A percentile compares a stretch with the other conserved stretches of the same genome.
Conservation (phyloP, 768 basidiomycete species). For the Lepiota venenata region DNA sequence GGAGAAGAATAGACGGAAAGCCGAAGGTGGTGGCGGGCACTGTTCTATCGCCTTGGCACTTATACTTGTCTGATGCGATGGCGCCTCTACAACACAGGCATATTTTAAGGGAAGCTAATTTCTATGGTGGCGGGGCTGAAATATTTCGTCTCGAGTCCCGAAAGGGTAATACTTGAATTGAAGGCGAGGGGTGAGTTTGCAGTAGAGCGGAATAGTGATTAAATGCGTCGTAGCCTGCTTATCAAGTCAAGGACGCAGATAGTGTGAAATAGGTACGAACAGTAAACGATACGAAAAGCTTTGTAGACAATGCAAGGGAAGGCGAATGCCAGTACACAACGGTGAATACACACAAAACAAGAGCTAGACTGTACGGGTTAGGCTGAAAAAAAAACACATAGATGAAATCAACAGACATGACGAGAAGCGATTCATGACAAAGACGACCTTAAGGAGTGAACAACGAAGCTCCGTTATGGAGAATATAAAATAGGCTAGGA, state of each 20-base stretch:
- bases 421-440: constrained; percentile 9
- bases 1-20: too few species aligned
- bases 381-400: constrained; percentile 11
- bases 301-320: constrained; percentile 4
- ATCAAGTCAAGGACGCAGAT: constrained; percentile 8
- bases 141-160: too few species aligned
- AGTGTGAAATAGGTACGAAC: constrained; percentile 1
- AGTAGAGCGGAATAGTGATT: constrained; percentile 2
- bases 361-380: constrained; percentile 16
- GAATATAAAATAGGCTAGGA: constrained; percentile 12
- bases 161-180: too few species aligned
- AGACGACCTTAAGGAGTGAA: constrained; percentile 2
- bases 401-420: constrained; percentile 6
- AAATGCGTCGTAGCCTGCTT: constrained; percentile 5
- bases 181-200: background rate
- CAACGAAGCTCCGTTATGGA: background rate
- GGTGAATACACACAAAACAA: constrained; percentile 17
- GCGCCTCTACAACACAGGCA: too few species aligned
- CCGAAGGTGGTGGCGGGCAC: too few species aligned
- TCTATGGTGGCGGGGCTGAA: too few species aligned
- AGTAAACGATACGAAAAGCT: background rate
- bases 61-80: too few species aligned
- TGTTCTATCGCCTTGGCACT: too few species aligned
- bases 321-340: constrained; percentile 4
- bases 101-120: too few species aligned